Evolutionary conservation across 495 filamentous ascomycete species (phyloP), one percentile per base, ranked within the genome.

Genomic region (Choiromyces venosus): DNA sequence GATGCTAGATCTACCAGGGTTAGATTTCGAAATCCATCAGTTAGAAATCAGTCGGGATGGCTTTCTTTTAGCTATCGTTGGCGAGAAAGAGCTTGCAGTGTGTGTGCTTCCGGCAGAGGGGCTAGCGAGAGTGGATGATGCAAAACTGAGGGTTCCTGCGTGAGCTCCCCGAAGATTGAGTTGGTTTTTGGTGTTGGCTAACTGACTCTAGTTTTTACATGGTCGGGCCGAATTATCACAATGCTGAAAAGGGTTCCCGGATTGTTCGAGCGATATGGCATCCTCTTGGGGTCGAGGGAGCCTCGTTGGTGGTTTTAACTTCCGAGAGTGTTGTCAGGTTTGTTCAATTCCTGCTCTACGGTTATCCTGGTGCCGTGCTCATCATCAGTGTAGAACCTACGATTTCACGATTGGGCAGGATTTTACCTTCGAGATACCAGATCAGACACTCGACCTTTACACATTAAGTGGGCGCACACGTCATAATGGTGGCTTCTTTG

Each of bases 21-120:
- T 81, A 5, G 68, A 79, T 69, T 81, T 81, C 46, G 79, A 81
- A 29, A 78, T 81, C 38, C 69, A 64, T 40, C 79, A 81, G 36
- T 68, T 81, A 21, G 80, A 81, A 61, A 81, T 81, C 37, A 77
- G 76, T 25, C 65, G 72, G 37, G 80, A 81, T 74, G 80, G 79
- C 10, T n/a, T 79, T 33, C 81, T 74, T 56, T 66, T 81, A 12
- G 80, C 79, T 66, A 78, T 81, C 35, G 40, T 81, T 16, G 80
- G 80, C 1, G 80, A 81, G 61, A 79, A 65, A 35, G 71, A 79
- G 64, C 71, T 81, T 12, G 79, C 72, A 0, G 76, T 81, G 35
- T 77, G 73, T 68, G 61, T 81, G 21, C 77, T 81, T n/a, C 80
- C 80, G 19, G 72, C 76, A 0, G 73, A 81, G 68, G 79, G 77